phyloP scores from a whole-genome alignment of 2,329 filamentous ascomycete species.

The Fusarium mundagurra region DNA sequence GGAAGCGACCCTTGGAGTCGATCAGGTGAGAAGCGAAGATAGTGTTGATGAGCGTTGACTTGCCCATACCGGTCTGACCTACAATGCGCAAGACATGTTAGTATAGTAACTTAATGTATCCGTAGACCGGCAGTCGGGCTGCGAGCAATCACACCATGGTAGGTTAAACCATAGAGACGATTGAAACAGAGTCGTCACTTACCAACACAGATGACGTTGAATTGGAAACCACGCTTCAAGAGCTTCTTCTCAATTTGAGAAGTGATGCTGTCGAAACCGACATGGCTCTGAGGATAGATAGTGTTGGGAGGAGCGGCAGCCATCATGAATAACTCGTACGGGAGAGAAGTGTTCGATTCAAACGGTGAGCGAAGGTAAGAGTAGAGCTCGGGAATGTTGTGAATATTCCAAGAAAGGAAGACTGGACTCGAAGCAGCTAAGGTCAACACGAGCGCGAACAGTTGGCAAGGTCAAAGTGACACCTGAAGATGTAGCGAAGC shows the following conservation, averaged over 20 bases:
- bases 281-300: constrained; percentile 94
- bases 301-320: constrained; percentile 73
- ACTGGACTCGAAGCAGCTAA: constrained; percentile 30
- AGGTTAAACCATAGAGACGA: constrained; percentile 13
- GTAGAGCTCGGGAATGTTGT: constrained; percentile 39
- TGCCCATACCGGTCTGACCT: constrained; percentile 99
- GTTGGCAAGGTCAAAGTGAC: constrained; percentile 39
- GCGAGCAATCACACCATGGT: constrained; percentile 32
- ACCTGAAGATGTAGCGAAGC: constrained; percentile 40
- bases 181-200: constrained; percentile 55
- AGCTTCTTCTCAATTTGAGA: constrained; percentile 99
- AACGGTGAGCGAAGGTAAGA: constrained; percentile 45
- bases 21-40: constrained; percentile 99
- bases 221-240: constrained; percentile 99
- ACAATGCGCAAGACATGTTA: constrained; percentile 25
- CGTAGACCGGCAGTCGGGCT: neutral
- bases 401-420: constrained; percentile 45
- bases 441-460: constrained; percentile 33
- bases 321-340: constrained; percentile 53
- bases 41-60: constrained; percentile 99
- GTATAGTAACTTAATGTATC: constrained; percentile 10
- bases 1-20: constrained; percentile 95
- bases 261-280: constrained; percentile 99
- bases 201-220: constrained; percentile 99
- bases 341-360: constrained; percentile 41